phyloP scores from a whole-genome alignment of 495 filamentous ascomycete species.

The Chlorociboria aeruginascens region DNA sequence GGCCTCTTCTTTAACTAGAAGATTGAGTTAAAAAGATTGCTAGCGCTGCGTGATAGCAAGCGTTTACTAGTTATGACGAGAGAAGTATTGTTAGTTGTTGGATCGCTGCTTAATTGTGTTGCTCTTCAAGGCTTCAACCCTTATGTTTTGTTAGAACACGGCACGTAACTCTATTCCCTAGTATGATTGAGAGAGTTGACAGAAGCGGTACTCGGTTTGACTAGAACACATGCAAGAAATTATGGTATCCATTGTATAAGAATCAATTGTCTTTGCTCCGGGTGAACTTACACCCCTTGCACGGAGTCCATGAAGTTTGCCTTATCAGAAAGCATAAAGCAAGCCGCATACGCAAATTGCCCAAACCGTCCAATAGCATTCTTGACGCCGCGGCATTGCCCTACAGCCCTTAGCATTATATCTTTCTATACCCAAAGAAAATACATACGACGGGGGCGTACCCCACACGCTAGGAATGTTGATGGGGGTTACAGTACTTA shows the following conservation, averaged over 20 bases:
- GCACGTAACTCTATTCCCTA: neutral
- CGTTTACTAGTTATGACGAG: constrained; percentile 27
- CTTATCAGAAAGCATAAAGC: constrained; percentile 17
- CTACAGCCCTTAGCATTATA: neutral
- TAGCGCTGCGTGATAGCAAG: constrained; percentile 2
- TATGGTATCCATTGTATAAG: constrained; percentile 47
- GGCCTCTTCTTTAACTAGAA: neutral
- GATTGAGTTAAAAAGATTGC: neutral
- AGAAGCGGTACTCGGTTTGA: constrained; percentile 41
- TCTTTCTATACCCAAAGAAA: neutral
- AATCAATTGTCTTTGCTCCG: constrained; percentile 59
- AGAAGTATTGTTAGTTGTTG: constrained; percentile 48
- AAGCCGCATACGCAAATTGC: constrained; percentile 9
- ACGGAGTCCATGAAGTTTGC: constrained; percentile 6
- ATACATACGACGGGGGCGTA: constrained; percentile 5
- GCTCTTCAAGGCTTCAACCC: neutral
- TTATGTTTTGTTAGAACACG: constrained; percentile 16
- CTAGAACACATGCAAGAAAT: constrained; percentile 48
- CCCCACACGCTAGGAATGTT: constrained; percentile 5
- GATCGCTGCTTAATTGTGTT: neutral
- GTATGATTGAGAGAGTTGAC: neutral
- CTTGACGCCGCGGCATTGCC: neutral
- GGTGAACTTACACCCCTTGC: constrained; percentile 26
- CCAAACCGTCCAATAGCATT: constrained; percentile 16
- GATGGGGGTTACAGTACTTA: constrained; percentile 12